These are phyloP conservation scores for Golovinomyces cichoracearum DNA, from an alignment of 2,329 filamentous ascomycete genomes.

Conservation along the genomic window DNA sequence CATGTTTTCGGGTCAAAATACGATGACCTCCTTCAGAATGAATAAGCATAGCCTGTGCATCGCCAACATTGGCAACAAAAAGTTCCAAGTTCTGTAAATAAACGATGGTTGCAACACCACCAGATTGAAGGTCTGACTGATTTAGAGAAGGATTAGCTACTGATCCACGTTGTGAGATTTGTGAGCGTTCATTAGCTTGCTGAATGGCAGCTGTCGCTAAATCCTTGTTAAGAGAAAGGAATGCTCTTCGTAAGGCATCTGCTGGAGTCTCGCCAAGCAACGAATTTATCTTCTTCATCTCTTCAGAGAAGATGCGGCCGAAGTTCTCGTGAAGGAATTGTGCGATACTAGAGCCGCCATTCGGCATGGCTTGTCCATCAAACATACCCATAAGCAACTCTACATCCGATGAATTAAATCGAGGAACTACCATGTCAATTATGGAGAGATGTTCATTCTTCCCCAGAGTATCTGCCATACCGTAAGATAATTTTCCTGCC, in stretches of 20 bases:
- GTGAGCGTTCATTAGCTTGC: constrained; percentile 46
- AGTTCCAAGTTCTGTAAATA: constrained; percentile 78
- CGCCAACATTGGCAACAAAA: constrained; percentile 83
- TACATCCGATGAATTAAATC: constrained; percentile 68
- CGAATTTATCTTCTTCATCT: constrained; percentile 47
- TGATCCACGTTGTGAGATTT: constrained; percentile 36
- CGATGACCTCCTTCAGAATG: constrained; percentile 63
- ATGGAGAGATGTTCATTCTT: constrained; percentile 86
- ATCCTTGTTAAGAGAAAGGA: constrained; percentile 79
- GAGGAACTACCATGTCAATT: constrained; percentile 79
- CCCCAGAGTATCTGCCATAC: constrained; percentile 89
- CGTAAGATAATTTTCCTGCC: constrained; percentile 74
- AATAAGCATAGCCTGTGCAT: constrained; percentile 86
- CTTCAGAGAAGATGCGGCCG: constrained; percentile 54
- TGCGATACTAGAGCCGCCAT: constrained; percentile 78
- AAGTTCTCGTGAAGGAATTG: constrained; percentile 96
- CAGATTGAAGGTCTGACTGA: constrained; percentile 70
- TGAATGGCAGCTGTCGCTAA: constrained; percentile 64
- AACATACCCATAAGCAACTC: constrained; percentile 88
- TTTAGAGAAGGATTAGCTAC: constrained; percentile 59
- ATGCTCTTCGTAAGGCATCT: constrained; percentile 67
- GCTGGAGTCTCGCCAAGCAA: constrained; percentile 45
- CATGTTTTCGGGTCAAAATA: constrained; percentile 72
- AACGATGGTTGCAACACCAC: constrained; percentile 72
- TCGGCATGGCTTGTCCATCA: constrained; percentile 72